A percentile compares a stretch with the other conserved stretches of the same genome.
Evolutionary conservation across 768 basidiomycete species (phyloP).

Genomic region (Inosperma sp.): DNA sequence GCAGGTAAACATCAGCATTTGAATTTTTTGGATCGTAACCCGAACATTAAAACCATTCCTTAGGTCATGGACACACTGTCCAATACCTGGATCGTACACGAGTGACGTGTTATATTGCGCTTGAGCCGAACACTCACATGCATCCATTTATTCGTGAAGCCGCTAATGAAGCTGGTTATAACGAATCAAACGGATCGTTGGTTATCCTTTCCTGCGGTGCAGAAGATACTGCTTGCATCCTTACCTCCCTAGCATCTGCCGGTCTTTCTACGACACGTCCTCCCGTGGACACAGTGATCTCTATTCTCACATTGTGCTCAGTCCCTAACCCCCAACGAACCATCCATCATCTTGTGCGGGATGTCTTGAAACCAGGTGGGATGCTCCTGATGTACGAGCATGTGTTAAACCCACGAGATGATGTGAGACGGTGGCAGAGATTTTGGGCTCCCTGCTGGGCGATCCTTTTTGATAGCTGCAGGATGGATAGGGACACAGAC

Average conservation of each 20-base stretch:
- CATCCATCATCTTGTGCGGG: conserved; percentile 41
- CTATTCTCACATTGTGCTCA: conserved; percentile 62
- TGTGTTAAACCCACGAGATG: conserved; percentile 46
- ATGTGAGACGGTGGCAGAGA: conserved; percentile 68
- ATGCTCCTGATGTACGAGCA: conserved; percentile 68
- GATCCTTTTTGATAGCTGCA: conserved; percentile 57
- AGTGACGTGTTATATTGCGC: conserved; percentile 62
- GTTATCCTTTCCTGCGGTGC: conserved; percentile 61
- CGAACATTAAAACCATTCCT: not conserved
- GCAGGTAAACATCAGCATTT: conserved; percentile 42
- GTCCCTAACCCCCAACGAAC: conserved; percentile 52
- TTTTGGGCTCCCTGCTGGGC: conserved; percentile 73
- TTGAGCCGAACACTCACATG: conserved; percentile 69
- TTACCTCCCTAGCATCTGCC: conserved; percentile 33
- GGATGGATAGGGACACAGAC: conserved; percentile 54
- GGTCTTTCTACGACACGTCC: conserved; percentile 10
- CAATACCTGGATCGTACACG: conserved; percentile 52
- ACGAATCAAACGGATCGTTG: conserved; percentile 48
- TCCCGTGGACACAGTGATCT: conserved; percentile 57
- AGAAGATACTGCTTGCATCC: conserved; percentile 49
- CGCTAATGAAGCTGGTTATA: conserved; percentile 50
- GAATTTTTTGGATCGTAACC: not conserved
- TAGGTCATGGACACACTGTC: conserved; percentile 61
- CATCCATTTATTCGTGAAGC: conserved; percentile 47
- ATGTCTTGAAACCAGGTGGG: conserved; percentile 61